Evolutionary conservation across 805 yeast species (phyloP), one percentile per base, ranked within the genome.

Genomic region (Yamadazyma sp.): DNA sequence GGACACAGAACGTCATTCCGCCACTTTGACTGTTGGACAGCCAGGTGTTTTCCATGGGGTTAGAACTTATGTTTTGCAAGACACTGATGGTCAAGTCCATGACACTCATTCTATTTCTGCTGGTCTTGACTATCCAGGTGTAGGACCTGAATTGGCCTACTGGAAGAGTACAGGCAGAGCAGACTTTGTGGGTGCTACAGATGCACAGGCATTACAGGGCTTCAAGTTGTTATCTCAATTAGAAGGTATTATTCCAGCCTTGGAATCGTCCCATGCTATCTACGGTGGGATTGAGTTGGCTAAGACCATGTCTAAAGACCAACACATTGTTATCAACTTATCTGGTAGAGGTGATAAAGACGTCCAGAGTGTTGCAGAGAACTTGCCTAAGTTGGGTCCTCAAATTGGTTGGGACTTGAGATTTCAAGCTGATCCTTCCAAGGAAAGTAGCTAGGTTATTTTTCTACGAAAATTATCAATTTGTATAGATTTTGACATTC

Each of bases 271-370:
- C 9, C 99, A 93, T 61, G 99, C 99, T 27, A 79, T 93, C 38
- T 85, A 73, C 57, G 97, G 96, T 52, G 99, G 90, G 32, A 71
- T 86, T 44, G 78, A 89, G 64, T 73, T 86, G 34, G 99, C 99
- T 20, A 67, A 87, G 70, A 82, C 80, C 12, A 73, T 93, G 83
- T 58, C 75, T 16, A 75, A 80, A 48, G 96, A 84, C 49, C 75
- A 89, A 66, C 80, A 88, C 57, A 70, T 93, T 41, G 82, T 93
- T 44, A 84, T 93, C 57, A 89, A 89, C 60, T 77, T 93, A 40
- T 88, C 96, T 36, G 99, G 99, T 54, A 86, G 99, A 75, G 99
- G 99, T 68, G 99, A 93, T 62, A 93, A 93, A 71, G 99, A 93
- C 62, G 99, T 93, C 26, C 96, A 89, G 67, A 86, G 90, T 60